Evolutionary conservation across 164 flowering plant species (phyloP), one percentile per base, ranked within the genome.

Genomic region (Vitis rupestris): DNA sequence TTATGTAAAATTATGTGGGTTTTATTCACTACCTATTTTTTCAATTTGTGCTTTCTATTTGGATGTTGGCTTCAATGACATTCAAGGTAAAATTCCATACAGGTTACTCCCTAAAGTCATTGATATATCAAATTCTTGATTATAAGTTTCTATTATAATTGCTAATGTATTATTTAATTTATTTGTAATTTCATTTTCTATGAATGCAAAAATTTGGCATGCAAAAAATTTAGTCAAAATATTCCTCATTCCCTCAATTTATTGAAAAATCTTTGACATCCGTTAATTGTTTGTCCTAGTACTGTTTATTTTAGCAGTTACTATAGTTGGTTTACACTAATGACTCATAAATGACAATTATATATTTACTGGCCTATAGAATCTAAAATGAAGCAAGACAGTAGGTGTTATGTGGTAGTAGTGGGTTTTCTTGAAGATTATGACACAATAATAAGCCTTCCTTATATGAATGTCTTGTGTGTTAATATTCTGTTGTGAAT

Each of bases 31-130:
- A 23, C 0, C 27, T 56, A 27, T 54, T 37, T 15, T 52, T 59
- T 51, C 0, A 54, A 72, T 37, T 61, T 63, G n/a, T 76, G 65
- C 16, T 52, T 27, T 78, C 2, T 66, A 51, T 29, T 65, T 91
- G 97, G 82, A 93, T 71, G 70, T 90, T 64, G 90, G 97, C 77
- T 79, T 71, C 77, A 93, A 91, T 61, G 58, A 70, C 73, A 77
- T 93, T 63, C 63, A 61, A 16, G 98, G 94, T 53, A 84, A 75
- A 75, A 87, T 93, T 65, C 92, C 98, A 9, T 59, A 59, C 51
- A 53, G 70, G 60, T 76, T 93, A 63, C 98, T 95, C 15, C 84
- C 87, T 31, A 91, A 89, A 82, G 81, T 78, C 29, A 86, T 88
- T 57, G 79, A 84, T 59, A 71, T 93, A 97, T 93, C 82, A 82